Evolutionary conservation across 1,139 yeast species (phyloP).

Genomic region (Taphrina flavorubra): DNA sequence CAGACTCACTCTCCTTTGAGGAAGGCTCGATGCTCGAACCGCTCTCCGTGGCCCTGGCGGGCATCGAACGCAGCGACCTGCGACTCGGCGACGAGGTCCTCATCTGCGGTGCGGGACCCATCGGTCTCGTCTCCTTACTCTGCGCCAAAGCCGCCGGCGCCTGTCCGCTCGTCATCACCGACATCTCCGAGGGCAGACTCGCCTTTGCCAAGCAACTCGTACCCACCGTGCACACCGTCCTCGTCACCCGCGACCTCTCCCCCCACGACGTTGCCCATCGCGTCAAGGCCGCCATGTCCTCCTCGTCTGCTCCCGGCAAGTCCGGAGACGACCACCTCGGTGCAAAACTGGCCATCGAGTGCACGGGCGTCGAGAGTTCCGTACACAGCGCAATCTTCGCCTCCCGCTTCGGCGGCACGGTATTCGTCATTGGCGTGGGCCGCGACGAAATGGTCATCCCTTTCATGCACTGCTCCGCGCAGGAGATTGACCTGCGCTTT

Average conservation of each 20-base stretch:
- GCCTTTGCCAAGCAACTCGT: conserved; percentile 63
- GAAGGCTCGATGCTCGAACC: conserved; percentile 93
- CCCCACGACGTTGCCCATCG: conserved; percentile 51
- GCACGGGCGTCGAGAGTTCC: conserved; percentile 71
- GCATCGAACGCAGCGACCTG: conserved; percentile 70
- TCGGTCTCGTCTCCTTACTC: conserved; percentile 79
- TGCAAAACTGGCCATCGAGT: conserved; percentile 69
- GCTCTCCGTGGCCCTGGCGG: conserved; percentile 83
- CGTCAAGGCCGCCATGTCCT: conserved; percentile 51
- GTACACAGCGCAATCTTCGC: conserved; percentile 63
- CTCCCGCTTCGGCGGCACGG: conserved; percentile 64
- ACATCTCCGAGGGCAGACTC: conserved; percentile 65
- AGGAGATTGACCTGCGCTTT: conserved; percentile 73
- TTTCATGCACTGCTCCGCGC: conserved; percentile 67
- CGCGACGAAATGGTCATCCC: conserved; percentile 68
- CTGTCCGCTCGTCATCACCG: conserved; percentile 67
- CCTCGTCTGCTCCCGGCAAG: too few species aligned
- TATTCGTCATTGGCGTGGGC: conserved; percentile 75
- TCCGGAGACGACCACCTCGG: conserved; percentile 54
- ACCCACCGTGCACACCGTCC: conserved; percentile 66
- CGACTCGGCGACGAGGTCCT: conserved; percentile 75
- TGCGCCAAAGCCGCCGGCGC: conserved; percentile 87
- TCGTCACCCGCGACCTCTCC: conserved; percentile 54
- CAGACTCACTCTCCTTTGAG: conserved; percentile 72
- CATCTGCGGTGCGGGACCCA: conserved; percentile 93